Evolutionary conservation across 805 yeast genomes (phyloP).

Genomic region (Candida chauliodis): DNA sequence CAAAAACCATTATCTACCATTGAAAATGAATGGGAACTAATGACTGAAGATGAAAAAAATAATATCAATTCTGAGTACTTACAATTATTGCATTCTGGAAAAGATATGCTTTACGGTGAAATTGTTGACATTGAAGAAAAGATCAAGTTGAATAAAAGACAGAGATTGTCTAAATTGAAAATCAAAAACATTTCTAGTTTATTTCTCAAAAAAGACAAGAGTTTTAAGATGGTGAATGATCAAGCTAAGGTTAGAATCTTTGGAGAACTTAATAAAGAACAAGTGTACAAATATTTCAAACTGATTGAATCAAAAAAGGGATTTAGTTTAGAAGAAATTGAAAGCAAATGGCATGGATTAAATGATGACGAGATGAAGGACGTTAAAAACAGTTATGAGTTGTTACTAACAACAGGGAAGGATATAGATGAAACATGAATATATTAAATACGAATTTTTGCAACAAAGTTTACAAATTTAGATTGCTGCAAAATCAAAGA

Average conservation of each 20-base stretch:
- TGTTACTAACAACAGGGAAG: background rate
- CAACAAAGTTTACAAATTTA: too few relatives aligned
- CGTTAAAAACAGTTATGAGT: background rate
- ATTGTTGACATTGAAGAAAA: constrained; percentile 14
- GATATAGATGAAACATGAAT: background rate
- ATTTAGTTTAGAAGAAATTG: background rate
- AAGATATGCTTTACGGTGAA: constrained; percentile 26
- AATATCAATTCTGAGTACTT: constrained; percentile 19
- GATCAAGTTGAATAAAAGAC: background rate
- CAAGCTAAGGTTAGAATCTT: background rate
- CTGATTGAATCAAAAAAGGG: background rate
- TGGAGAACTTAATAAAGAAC: background rate
- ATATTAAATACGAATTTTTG: background rate
- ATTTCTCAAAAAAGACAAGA: background rate
- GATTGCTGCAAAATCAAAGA: background rate
- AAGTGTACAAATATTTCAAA: background rate
- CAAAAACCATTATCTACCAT: background rate
- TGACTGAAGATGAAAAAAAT: background rate
- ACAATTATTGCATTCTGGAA: constrained; percentile 22
- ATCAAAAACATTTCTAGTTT: background rate
- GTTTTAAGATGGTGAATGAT: background rate
- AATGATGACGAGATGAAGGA: background rate
- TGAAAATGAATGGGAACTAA: constrained; percentile 6
- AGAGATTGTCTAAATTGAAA: background rate
- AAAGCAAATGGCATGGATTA: background rate